A percentile compares a stretch with the other conserved stretches of the same genome.
Conservation (phyloP, 768 basidiomycete species). For the Rhizopogon sp. region DNA sequence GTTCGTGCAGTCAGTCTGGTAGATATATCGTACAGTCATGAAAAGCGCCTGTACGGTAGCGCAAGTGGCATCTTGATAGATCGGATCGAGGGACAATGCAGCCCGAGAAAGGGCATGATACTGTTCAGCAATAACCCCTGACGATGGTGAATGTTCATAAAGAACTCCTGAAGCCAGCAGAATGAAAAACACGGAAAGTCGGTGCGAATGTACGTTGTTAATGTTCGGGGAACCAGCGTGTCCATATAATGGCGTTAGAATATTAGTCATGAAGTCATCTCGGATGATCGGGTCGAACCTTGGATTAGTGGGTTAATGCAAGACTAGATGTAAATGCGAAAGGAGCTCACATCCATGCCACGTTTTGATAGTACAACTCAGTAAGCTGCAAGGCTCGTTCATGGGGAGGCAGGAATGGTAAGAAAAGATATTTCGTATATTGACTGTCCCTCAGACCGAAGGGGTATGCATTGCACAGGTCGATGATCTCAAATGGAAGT, state of each 20-base stretch:
- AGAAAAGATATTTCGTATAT: slow-evolving; percentile 33
- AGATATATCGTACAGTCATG: slow-evolving; percentile 37
- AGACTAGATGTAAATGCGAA: not conserved
- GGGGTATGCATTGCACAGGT: slow-evolving; percentile 45
- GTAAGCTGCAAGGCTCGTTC: slow-evolving; percentile 35
- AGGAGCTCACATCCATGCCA: slow-evolving; percentile 42
- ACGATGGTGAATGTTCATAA: slow-evolving; percentile 34
- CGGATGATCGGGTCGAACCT: slow-evolving; percentile 44
- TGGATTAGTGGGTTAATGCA: not conserved
- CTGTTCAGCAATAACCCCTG: slow-evolving; percentile 28
- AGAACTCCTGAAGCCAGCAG: slow-evolving; percentile 43
- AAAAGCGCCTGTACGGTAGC: slow-evolving; percentile 46
- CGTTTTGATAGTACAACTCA: slow-evolving; percentile 38
- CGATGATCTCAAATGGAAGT: slow-evolving; percentile 38
- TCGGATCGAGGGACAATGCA: slow-evolving; percentile 39
- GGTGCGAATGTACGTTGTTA: slow-evolving; percentile 38
- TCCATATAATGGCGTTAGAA: slow-evolving; percentile 41
- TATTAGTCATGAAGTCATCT: slow-evolving; percentile 34
- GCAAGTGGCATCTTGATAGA: slow-evolving; percentile 39
- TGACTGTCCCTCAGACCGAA: slow-evolving; percentile 38
- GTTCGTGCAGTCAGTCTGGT: slow-evolving; percentile 35
- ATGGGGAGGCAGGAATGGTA: slow-evolving; percentile 35
- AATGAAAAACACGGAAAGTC: slow-evolving; percentile 49
- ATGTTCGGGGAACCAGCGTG: slow-evolving; percentile 24
- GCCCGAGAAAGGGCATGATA: slow-evolving; percentile 47